Percentiles rank a stretch among this genome's conserved stretches.
Conservation (phyloP, 1,284 basidiomycete species). For the Chalciporus piperatoides region DNA sequence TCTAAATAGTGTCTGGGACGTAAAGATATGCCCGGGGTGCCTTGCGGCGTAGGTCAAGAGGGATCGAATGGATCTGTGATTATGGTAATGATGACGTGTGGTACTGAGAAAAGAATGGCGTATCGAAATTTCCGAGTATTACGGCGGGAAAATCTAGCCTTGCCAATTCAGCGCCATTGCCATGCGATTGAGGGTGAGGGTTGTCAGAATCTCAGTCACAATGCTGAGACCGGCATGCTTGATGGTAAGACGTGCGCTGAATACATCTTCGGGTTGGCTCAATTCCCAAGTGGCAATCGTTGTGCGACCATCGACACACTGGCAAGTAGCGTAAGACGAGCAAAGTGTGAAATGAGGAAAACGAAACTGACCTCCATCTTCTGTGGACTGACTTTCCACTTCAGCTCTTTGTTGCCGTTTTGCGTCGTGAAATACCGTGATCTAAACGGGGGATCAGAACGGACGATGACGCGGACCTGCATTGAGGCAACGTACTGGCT, state of each 20-base stretch:
- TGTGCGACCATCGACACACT: constrained; percentile 60
- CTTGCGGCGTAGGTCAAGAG: constrained; percentile 8
- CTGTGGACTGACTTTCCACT: constrained; percentile 59
- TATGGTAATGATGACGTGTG: not conserved
- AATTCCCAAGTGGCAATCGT: constrained; percentile 62
- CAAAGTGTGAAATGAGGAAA: not conserved
- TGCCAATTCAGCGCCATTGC: constrained; percentile 53
- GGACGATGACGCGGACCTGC: not conserved
- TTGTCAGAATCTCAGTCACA: constrained; percentile 70
- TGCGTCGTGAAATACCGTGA: constrained; percentile 69
- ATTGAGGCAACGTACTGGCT: constrained; percentile 52
- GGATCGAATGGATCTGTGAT: constrained; percentile 9
- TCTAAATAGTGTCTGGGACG: constrained; percentile 1
- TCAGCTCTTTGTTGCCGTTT: constrained; percentile 58
- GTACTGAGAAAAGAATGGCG: constrained; percentile 2
- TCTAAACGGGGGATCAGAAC: constrained; percentile 32
- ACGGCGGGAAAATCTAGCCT: constrained; percentile 8
- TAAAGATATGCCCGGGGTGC: constrained; percentile 7
- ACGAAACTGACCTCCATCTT: constrained; percentile 58
- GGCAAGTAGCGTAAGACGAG: constrained; percentile 3
- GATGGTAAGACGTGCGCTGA: constrained; percentile 56
- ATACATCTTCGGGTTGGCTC: constrained; percentile 51
- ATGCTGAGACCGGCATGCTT: constrained; percentile 51
- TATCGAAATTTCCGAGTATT: constrained; percentile 6
- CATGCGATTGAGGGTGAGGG: constrained; percentile 65